These are phyloP conservation scores for Penicillium digitatum DNA, from an alignment of 2,329 filamentous ascomycete genomes.

Conservation along the genomic window DNA sequence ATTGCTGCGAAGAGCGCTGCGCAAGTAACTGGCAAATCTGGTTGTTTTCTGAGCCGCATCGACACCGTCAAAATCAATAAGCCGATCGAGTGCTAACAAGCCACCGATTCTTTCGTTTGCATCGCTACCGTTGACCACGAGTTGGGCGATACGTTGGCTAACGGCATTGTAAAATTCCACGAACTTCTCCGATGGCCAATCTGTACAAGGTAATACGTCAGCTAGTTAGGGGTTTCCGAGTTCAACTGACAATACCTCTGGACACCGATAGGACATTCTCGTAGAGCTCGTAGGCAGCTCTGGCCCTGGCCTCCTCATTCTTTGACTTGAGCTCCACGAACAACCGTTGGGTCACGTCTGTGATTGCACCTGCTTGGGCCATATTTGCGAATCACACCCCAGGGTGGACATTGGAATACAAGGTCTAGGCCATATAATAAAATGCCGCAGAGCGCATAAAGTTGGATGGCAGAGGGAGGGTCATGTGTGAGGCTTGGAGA, in stretches of 20 bases:
- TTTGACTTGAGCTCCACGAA: slow-evolving; percentile 57
- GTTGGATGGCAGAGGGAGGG: slow-evolving; percentile 21
- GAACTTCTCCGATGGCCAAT: slow-evolving; percentile 78
- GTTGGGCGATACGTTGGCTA: slow-evolving; percentile 61
- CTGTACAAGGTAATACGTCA: slow-evolving; percentile 42
- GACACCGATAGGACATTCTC: slow-evolving; percentile 46
- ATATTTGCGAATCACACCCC: slow-evolving; percentile 40
- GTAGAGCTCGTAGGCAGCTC: slow-evolving; percentile 48
- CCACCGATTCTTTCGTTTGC: slow-evolving; percentile 86
- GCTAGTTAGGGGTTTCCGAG: neutral
- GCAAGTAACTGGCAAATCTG: slow-evolving; percentile 85
- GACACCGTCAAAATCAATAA: slow-evolving; percentile 95
- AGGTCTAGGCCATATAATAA: slow-evolving; percentile 28
- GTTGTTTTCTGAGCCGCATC: slow-evolving; percentile 92
- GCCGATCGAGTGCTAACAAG: slow-evolving; percentile 82
- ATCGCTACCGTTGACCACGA: slow-evolving; percentile 82
- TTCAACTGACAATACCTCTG: slow-evolving; percentile 36
- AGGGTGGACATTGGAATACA: slow-evolving; percentile 40
- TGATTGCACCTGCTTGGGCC: slow-evolving; percentile 46
- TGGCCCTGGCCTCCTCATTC: slow-evolving; percentile 48
- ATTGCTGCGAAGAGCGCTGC: slow-evolving; percentile 81
- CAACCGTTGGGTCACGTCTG: slow-evolving; percentile 53
- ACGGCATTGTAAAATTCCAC: slow-evolving; percentile 64
- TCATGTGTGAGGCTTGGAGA: slow-evolving; percentile 28
- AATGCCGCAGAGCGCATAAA: slow-evolving; percentile 22